These are phyloP conservation scores for Paraphaeosphaeria sporulosa DNA, from an alignment of 2,329 filamentous ascomycete genomes.

Conservation along the genomic window DNA sequence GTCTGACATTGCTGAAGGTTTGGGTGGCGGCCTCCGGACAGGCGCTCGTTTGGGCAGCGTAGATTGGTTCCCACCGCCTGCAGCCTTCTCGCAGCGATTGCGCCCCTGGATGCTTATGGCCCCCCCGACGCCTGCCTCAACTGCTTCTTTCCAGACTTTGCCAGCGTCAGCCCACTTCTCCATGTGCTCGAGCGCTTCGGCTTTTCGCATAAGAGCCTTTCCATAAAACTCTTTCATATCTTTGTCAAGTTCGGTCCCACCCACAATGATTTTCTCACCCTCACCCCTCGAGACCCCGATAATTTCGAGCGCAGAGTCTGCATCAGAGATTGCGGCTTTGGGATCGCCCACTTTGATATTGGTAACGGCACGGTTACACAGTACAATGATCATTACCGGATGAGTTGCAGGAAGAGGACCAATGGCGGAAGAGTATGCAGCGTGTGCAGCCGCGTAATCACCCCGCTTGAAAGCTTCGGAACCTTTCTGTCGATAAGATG, in stretches of 20 bases:
- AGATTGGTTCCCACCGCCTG: constrained; percentile 51
- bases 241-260: constrained; percentile 66
- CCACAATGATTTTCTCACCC: constrained; percentile 78
- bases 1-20: constrained; percentile 53
- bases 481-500: constrained; percentile 79
- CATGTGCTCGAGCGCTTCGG: constrained; percentile 93
- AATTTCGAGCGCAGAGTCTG: constrained; percentile 78
- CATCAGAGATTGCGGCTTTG: constrained; percentile 84
- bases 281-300: constrained; percentile 83
- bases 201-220: constrained; percentile 92
- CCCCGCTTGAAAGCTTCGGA: constrained; percentile 92
- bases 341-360: constrained; percentile 91
- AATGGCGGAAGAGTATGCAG: constrained; percentile 81
- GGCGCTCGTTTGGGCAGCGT: constrained; percentile 30
- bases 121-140: constrained; percentile 87
- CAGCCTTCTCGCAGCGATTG: constrained; percentile 86
- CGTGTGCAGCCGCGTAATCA: constrained; percentile 87
- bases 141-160: constrained; percentile 79
- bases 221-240: constrained; percentile 94
- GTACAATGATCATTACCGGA: constrained; percentile 84
- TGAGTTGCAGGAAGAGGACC: constrained; percentile 77
- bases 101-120: constrained; percentile 83
- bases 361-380: constrained; percentile 90
- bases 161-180: constrained; percentile 91
- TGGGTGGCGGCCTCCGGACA: constrained; percentile 37